Evolutionary conservation across 345 rosid genomes (phyloP).

Genomic region (Melastoma malabathricum): DNA sequence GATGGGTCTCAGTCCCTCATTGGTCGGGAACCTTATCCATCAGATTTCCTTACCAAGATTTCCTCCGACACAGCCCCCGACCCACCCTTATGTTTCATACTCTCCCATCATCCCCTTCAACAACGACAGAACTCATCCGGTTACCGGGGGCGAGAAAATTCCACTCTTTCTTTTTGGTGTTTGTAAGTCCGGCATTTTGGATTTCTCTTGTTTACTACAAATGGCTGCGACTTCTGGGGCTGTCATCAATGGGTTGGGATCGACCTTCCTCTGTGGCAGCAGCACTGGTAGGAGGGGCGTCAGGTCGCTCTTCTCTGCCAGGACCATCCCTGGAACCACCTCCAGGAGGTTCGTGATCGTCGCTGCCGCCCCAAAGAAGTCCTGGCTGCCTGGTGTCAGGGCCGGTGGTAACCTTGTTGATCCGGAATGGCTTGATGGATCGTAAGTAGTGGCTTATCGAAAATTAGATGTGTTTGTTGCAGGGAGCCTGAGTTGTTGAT

Average conservation of each 20-base stretch:
- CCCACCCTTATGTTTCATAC: constrained; percentile 6
- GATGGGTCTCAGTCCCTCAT: constrained; percentile 43
- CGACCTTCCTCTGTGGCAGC: constrained; percentile 57
- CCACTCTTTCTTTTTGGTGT: no score
- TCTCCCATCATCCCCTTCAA: no score
- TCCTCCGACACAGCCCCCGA: constrained; percentile 46
- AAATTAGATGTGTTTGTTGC: not conserved
- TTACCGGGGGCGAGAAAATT: no score
- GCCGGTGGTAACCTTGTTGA: constrained; percentile 77
- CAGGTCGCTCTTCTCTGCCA: constrained; percentile 7
- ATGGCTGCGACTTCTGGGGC: constrained; percentile 63
- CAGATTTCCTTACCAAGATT: constrained; percentile 47
- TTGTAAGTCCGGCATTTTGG: no score
- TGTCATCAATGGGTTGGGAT: constrained; percentile 65
- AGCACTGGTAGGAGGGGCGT: constrained; percentile 21
- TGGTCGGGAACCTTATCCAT: constrained; percentile 58
- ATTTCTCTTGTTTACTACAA: no score
- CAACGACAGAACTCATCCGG: no score
- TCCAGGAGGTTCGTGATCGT: constrained; percentile 35
- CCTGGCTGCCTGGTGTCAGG: constrained; percentile 88
- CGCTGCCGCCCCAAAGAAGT: constrained; percentile 61
- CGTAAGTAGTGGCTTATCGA: constrained; percentile 36
- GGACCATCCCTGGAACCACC: constrained; percentile 11
- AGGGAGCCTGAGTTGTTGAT: no score
- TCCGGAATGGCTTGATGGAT: constrained; percentile 99